A percentile compares a stretch with the other conserved stretches of the same genome.
phyloP scores from a whole-genome alignment of 2,329 filamentous ascomycete species.

The Ophiostoma pallidulum region DNA sequence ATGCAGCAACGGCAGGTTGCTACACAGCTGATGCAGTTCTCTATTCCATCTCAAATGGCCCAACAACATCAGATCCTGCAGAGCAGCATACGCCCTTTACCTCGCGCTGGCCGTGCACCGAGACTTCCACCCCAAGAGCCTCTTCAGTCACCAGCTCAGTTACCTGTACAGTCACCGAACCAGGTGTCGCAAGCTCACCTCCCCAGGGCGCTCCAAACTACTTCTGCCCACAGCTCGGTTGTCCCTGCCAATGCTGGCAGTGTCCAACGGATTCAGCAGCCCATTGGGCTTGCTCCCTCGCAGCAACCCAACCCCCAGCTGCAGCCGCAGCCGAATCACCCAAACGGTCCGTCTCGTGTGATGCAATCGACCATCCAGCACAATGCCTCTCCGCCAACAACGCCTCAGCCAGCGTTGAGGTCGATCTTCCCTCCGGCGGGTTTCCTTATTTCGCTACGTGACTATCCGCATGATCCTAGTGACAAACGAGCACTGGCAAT shows the following conservation, averaged over 20 bases:
- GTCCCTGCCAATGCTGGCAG: neutral
- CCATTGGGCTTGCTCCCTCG: no score
- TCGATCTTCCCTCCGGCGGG: constrained; percentile 20
- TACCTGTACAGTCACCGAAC: neutral
- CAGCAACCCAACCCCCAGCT: no score
- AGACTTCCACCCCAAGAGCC: neutral
- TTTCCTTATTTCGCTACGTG: constrained; percentile 19
- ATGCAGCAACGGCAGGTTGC: neutral
- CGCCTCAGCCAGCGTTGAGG: neutral
- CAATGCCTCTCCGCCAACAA: no score
- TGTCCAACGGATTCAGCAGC: neutral
- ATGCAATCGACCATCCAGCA: no score
- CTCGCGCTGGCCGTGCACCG: no score
- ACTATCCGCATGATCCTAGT: constrained; percentile 33
- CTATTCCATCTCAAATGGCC: neutral
- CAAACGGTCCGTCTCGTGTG: no score
- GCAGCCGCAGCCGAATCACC: neutral
- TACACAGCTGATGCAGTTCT: neutral
- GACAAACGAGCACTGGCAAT: constrained; percentile 33
- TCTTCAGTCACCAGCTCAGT: neutral
- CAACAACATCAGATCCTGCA: neutral
- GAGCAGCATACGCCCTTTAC: no score
- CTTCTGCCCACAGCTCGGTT: no score
- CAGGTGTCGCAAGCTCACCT: neutral
- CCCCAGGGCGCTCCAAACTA: neutral